Evolutionary conservation across 257 asterid genomes (phyloP).

Genomic region (Prunella vulgaris): DNA sequence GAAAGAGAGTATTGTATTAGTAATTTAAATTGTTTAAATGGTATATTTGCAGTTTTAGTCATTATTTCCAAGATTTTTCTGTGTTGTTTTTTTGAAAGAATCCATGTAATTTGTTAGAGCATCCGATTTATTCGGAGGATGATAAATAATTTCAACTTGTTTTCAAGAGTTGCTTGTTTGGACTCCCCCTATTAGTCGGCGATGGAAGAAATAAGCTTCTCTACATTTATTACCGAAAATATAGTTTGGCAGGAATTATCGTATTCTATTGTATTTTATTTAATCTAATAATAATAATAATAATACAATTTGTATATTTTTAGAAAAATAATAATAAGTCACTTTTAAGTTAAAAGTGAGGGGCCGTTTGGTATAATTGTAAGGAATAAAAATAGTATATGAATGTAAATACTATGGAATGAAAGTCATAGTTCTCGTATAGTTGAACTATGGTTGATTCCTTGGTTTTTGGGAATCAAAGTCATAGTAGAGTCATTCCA

Average conservation of each 20-base stretch:
- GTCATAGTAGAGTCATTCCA: too few species aligned
- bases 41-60: not conserved
- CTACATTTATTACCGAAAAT: slow-evolving; percentile 25
- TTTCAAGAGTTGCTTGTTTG: not conserved
- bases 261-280: not conserved
- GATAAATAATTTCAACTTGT: not conserved
- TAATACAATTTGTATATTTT: too few species aligned
- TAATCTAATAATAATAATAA: not conserved
- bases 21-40: not conserved
- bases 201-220: slow-evolving; percentile 38
- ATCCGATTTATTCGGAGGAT: not conserved
- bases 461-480: too few species aligned
- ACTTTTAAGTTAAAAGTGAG: too few species aligned
- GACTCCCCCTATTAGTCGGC: slow-evolving; percentile 42
- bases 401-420: too few species aligned
- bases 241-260: not conserved
- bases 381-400: too few species aligned
- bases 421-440: too few species aligned
- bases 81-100: not conserved
- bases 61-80: not conserved
- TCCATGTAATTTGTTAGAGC: slow-evolving; percentile 2
- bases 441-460: too few species aligned
- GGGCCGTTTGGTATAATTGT: too few species aligned
- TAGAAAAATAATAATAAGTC: too few species aligned
- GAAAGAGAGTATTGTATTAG: not conserved